Percentiles rank a stretch among this genome's conserved stretches.
Evolutionary conservation across 2,329 filamentous ascomycete genomes (phyloP).

Genomic region (Sarocladium oryzae): DNA sequence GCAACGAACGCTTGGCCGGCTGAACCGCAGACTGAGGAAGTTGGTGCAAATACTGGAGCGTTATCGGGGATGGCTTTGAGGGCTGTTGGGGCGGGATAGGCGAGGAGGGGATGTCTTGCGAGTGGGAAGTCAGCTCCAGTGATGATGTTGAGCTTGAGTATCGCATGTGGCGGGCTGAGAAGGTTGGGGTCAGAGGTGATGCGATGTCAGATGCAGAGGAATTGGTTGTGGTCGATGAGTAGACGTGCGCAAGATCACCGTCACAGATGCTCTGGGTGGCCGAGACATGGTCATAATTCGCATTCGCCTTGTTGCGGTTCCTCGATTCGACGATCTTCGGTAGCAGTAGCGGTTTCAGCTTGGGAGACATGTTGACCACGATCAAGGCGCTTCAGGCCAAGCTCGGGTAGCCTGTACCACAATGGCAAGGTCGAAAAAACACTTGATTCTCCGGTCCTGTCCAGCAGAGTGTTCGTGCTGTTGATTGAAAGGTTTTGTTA

Average conservation of each 20-base stretch:
- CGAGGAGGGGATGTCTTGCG: conserved; percentile 35
- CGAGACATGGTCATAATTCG: conserved; percentile 20
- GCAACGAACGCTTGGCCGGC: conserved; percentile 60
- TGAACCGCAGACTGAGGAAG: conserved; percentile 25
- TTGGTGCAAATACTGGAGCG: conserved; percentile 3
- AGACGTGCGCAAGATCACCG: conserved; percentile 31
- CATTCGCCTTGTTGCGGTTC: conserved; percentile 32
- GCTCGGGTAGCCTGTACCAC: conserved; percentile 8
- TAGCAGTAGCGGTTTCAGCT: conserved; percentile 46
- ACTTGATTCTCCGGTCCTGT: background rate
- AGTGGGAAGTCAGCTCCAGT: conserved; percentile 48
- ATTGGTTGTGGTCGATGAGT: conserved; percentile 36
- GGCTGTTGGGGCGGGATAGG: conserved; percentile 30
- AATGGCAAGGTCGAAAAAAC: background rate
- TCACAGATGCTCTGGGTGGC: conserved; percentile 27
- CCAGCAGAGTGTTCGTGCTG: background rate
- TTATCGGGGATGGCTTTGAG: conserved; percentile 20
- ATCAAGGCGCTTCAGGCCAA: background rate
- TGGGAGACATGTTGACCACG: conserved; percentile 34
- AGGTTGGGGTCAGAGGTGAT: conserved; percentile 66
- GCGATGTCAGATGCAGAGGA: conserved; percentile 60
- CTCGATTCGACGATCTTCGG: conserved; percentile 48
- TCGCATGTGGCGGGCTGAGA: conserved; percentile 57
- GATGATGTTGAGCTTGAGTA: conserved; percentile 75
- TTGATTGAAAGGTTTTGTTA: background rate